Percentiles rank a stretch among this genome's conserved stretches.
Evolutionary conservation across 805 yeast genomes (phyloP).

Genomic region (Tetrapisispora iriomotensis): DNA sequence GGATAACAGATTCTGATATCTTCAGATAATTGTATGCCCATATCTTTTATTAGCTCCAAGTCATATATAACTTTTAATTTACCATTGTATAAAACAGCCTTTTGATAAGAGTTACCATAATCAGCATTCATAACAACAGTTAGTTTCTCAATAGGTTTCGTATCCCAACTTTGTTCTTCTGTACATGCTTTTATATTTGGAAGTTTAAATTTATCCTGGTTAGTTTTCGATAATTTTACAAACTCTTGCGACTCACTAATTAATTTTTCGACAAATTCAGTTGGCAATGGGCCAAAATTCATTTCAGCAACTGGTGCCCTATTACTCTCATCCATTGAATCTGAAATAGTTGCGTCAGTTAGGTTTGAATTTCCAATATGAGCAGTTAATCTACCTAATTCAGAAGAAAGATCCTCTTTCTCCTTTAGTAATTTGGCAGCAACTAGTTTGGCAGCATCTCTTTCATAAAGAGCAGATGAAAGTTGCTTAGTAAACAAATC

Average conservation of each 20-base stretch:
- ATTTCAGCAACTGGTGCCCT: not conserved
- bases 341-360: constrained; percentile 9
- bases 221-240: constrained; percentile 1
- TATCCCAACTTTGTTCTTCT: not conserved
- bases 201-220: constrained; percentile 3
- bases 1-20: not conserved
- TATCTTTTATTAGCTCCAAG: not conserved
- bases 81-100: not conserved
- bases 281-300: not conserved
- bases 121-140: not conserved
- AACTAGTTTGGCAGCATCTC: constrained; percentile 85
- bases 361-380: constrained; percentile 25
- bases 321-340: not conserved
- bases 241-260: constrained; percentile 1
- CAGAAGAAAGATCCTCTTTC: constrained; percentile 61
- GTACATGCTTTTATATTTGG: not conserved
- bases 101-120: not conserved
- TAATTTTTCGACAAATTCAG: constrained; percentile 2
- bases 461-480: constrained; percentile 67
- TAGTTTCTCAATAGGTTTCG: not conserved
- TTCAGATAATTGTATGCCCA: not conserved
- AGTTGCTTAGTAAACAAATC: constrained; percentile 58
- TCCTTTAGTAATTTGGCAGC: constrained; percentile 69
- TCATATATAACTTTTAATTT: not conserved
- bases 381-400: constrained; percentile 46